Percentiles rank a stretch among this genome's conserved stretches.
Evolutionary conservation across 78 protist genomes (phyloP).

Genomic region (Cavenderia fasciculata): DNA sequence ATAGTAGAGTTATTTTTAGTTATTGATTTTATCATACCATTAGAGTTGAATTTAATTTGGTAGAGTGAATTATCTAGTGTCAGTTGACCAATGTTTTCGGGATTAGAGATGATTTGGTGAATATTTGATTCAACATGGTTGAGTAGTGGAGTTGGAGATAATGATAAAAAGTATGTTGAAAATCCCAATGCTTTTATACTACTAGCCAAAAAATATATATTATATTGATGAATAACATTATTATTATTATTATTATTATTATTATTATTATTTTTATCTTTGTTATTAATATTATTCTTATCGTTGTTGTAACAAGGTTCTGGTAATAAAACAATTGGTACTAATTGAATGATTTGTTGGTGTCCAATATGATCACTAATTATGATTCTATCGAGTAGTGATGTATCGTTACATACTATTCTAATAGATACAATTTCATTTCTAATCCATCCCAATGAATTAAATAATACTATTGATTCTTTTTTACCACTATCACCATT

Average conservation of each 20-base stretch:
- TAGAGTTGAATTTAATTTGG: constrained; percentile 4
- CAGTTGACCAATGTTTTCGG: not conserved
- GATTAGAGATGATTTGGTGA: not conserved
- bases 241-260: not conserved
- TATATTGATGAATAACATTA: not conserved
- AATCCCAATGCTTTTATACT: constrained; percentile 44
- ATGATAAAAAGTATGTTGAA: constrained; percentile 11
- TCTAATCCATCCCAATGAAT: constrained; percentile 32
- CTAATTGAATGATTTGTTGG: not conserved
- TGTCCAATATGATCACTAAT: not conserved
- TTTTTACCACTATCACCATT: not conserved
- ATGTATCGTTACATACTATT: not conserved
- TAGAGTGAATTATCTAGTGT: not conserved
- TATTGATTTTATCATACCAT: constrained; percentile 16
- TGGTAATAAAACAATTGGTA: constrained; percentile 9
- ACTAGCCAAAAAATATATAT: not conserved
- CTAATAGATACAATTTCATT: constrained; percentile 4
- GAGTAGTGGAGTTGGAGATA: not conserved
- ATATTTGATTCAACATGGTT: not conserved
- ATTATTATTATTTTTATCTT: too few species aligned
- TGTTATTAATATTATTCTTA: too few species aligned
- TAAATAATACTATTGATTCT: constrained; percentile 26
- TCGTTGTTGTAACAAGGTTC: too few species aligned
- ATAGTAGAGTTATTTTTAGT: not conserved
- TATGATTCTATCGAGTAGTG: not conserved